Base-by-base conservation (phyloP, 192 early-diverging fungal genomes). In the Gonapodya prolifera region DNA sequence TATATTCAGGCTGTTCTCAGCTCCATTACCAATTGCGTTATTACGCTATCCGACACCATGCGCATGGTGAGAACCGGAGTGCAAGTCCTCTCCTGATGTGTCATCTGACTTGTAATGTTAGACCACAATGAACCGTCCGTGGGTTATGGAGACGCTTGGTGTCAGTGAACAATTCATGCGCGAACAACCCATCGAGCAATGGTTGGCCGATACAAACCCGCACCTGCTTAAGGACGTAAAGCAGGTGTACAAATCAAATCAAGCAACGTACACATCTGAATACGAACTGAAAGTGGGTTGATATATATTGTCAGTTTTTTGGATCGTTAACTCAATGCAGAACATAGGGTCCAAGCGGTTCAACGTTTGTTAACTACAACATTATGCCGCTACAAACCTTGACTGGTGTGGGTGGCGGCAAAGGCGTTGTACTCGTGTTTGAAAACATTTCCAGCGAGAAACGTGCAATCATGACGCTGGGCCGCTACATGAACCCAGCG, bases 401-500 rank as follows among this genome's bases (percentile, higher is more conserved):
- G n/a, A n/a, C n/a, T n/a, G 80, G 83, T 34, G 81, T 75, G 31
- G 75, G 36, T 79, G 73, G 34, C 18, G 34, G n/a, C n/a, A 74
- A 79, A 28, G 86, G 86, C n/a, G 82, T 87, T 2, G 86, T 87
- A 8, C 76, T 87, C 30, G 85, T 87, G 1, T 31, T 87, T 23
- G 86, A 87, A 35, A 83, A 87, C 69, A 87, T 87, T 33, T 84
- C 82, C 18, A 80, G 83, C 1, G 86, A 87, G 77, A 87, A 87
- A 69, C 83, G 86, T 36, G 86, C 85, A 1, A 76, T 87, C 1
- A 85, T 83, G 83, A 87, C 86, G 13, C 82, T 87, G 35, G 86
- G 86, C 34, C 83, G 82, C 70, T 87, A 87, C 76, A 87, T 87
- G 86, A 86, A 85, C 0, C 86, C 86, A 13, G 83, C 86, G 2